A percentile compares a stretch with the other conserved stretches of the same genome.
Conservation (phyloP, 345 rosid genomes). For the Pugionium dolabratum region DNA sequence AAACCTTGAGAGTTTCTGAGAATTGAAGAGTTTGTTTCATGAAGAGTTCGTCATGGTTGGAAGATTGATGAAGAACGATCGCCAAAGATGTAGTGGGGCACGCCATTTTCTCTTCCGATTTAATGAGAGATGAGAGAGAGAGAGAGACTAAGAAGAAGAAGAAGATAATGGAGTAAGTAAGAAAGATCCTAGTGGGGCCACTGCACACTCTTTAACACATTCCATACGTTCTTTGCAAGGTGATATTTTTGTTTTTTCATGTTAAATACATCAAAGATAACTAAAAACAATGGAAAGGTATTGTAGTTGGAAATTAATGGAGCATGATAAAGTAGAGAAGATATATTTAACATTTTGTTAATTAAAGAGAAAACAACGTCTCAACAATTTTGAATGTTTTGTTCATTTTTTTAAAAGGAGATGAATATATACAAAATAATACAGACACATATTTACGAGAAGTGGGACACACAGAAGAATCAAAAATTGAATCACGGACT, state of each 20-base stretch:
- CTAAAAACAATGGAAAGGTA: conserved; percentile 22
- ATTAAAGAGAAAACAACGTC: conserved; percentile 36
- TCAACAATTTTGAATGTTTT: conserved; percentile 28
- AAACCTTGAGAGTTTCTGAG: conserved; percentile 71
- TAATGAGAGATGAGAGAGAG: conserved; percentile 20
- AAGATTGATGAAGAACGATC: conserved; percentile 47
- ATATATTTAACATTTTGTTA: conserved; percentile 28
- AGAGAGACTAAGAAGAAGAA: background rate
- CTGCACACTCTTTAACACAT: conserved; percentile 26
- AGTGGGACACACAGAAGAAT: conserved; percentile 33
- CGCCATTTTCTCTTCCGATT: conserved; percentile 31
- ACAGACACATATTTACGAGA: background rate
- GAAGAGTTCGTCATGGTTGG: conserved; percentile 65
- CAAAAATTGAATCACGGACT: conserved; percentile 34
- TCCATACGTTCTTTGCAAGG: conserved; percentile 34
- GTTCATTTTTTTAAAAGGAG: conserved; percentile 26
- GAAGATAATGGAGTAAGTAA: conserved; percentile 35
- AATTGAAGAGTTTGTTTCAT: conserved; percentile 70
- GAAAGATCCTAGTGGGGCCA: conserved; percentile 35
- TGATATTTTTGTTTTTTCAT: background rate
- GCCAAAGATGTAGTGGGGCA: conserved; percentile 46
- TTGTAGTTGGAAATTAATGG: conserved; percentile 8
- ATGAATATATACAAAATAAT: background rate
- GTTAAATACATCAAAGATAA: background rate
- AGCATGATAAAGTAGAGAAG: conserved; percentile 26